Percentiles rank a stretch among this genome's conserved stretches.
Conservation (phyloP, 306 rosid species). For the Crotalaria pallida region DNA sequence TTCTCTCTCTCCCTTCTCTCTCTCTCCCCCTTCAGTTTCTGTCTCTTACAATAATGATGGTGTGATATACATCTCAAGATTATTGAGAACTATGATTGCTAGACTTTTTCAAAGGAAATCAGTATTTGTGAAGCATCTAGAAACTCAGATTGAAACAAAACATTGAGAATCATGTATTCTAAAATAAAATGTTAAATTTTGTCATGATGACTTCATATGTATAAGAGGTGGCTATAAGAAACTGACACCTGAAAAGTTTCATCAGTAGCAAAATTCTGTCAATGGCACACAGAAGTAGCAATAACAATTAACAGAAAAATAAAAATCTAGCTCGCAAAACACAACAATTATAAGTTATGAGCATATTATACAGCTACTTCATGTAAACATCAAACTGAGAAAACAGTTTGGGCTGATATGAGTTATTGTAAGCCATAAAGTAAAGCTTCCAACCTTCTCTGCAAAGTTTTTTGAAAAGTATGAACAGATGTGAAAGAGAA, state of each 20-base stretch:
- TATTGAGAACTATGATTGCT: not conserved
- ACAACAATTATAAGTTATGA: not conserved
- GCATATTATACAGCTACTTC: not conserved
- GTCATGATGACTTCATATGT: not conserved
- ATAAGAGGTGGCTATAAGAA: not conserved
- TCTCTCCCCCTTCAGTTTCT: no score
- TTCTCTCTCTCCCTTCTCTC: no score
- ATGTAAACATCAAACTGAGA: not conserved
- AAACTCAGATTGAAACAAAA: constrained; percentile 7
- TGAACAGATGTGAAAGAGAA: not conserved
- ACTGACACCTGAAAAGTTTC: not conserved
- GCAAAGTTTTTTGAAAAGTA: not conserved
- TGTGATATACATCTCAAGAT: not conserved
- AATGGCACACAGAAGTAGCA: not conserved
- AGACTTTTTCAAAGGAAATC: not conserved
- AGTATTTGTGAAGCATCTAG: not conserved
- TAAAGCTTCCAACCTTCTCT: not conserved
- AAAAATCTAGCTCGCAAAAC: constrained; percentile 8
- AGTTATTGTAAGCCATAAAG: not conserved
- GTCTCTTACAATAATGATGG: no score
- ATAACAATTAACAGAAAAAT: not conserved
- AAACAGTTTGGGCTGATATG: not conserved
- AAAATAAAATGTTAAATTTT: not conserved
- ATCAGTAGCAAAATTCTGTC: not conserved
- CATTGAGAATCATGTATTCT: not conserved